phyloP scores from a whole-genome alignment of 805 yeast species.

The Lachancea kluyveri region DNA sequence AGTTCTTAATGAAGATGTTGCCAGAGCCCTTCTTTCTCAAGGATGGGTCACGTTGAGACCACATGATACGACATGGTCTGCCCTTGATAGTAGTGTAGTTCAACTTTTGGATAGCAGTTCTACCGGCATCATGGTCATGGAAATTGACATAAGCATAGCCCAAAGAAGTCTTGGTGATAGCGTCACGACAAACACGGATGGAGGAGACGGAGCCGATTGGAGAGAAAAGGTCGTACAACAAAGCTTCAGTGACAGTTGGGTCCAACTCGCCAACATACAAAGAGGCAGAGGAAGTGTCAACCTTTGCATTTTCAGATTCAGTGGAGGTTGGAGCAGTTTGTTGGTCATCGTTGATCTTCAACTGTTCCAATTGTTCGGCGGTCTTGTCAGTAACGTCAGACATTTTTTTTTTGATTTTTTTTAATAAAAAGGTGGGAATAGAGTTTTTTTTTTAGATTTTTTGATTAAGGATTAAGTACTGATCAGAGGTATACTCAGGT shows the following conservation, averaged over 20 bases:
- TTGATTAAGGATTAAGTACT: constrained; percentile 4
- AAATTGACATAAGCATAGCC: constrained; percentile 98
- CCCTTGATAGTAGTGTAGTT: constrained; percentile 93
- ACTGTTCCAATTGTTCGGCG: constrained; percentile 32
- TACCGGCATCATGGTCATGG: constrained; percentile 85
- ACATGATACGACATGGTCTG: constrained; percentile 97
- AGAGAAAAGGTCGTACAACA: constrained; percentile 89
- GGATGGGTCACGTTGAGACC: constrained; percentile 99
- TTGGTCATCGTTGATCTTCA: constrained; percentile 29
- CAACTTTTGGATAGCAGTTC: constrained; percentile 88
- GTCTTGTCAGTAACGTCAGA: constrained; percentile 34
- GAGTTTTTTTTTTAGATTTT: constrained; percentile 4
- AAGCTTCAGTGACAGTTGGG: constrained; percentile 87
- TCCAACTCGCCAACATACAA: constrained; percentile 97
- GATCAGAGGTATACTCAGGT: constrained; percentile 7
- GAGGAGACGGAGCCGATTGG: constrained; percentile 93
- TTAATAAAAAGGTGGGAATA: constrained; percentile 5
- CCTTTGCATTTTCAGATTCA: constrained; percentile 32
- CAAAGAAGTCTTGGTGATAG: constrained; percentile 90
- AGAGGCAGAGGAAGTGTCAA: constrained; percentile 66
- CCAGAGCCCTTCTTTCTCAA: constrained; percentile 92
- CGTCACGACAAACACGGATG: constrained; percentile 98
- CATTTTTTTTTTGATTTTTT: constrained; percentile 16
- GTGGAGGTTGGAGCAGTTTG: constrained; percentile 25
- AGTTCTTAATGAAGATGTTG: constrained; percentile 95